Evolutionary conservation across 306 rosid genomes (phyloP), one percentile per base, ranked within the genome.

Genomic region (Fragaria iinumae): DNA sequence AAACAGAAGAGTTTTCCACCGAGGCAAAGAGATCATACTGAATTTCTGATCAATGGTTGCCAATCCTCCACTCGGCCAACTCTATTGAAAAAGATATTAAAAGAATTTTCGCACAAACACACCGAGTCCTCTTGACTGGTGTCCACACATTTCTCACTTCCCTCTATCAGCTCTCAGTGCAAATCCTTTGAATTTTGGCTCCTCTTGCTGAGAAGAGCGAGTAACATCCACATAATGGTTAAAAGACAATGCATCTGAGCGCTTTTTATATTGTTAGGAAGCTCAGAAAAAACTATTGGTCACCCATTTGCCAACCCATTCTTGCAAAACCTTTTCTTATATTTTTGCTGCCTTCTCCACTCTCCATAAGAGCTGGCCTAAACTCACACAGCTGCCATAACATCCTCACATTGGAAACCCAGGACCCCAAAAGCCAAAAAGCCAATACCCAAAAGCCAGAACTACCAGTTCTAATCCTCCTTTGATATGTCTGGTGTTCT

Each of bases 401-500:
- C 41, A 21, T 7, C 29, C 74, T 18, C 14, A 56, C 74, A 67
- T 13, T 65, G n/a, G 43, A 38, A 17, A 52, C 67, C 56, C 75
- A 27, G 48, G 60, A 74, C 3, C 55, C 55, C 25, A 41, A 72
- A 53, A n/a, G 62, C 62, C 4, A 56, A 4, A 62, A 62, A 62
- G 49, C 71, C 48, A 70, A 8, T 16, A 6, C 0, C 67, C 29
- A 34, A 65, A 62, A 8, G 43, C 18, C 13, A 17, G 8, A 60
- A 29, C 69, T 36, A 16, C 44, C 21, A 17, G 20, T 41, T 73
- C 13, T 12, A 1, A 32, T 39, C 45, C 59, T 8, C 10, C 48
- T 38, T 5, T 73, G 84, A 83, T 69, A 92, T 92, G 96, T 86
- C 93, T 45, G 80, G 84, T 75, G 85, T 80, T 77, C 86, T 87